These are phyloP conservation scores for Colletotrichum abscissum DNA, from an alignment of 2,329 filamentous ascomycete genomes.

Conservation along the genomic window DNA sequence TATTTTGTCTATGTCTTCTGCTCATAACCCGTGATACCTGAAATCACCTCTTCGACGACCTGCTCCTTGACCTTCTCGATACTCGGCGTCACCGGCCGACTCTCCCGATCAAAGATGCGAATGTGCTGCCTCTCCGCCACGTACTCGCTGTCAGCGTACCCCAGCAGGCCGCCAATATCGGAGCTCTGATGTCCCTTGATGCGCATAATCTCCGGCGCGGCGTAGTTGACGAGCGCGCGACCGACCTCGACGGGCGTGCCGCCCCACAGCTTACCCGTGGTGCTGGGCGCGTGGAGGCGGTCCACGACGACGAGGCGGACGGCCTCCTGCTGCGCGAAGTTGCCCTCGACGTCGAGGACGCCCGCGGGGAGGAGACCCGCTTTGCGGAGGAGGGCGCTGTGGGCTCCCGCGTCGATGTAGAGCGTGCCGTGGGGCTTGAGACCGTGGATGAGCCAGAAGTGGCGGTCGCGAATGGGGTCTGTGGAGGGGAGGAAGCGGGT, in stretches of 20 bases:
- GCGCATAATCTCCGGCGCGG: slow-evolving; percentile 81
- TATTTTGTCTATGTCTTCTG: slow-evolving; percentile 20
- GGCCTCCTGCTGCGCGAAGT: slow-evolving; percentile 92
- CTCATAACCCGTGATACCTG: slow-evolving; percentile 40
- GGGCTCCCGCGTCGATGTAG: slow-evolving; percentile 92
- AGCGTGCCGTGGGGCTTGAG: slow-evolving; percentile 89
- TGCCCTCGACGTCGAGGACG: slow-evolving; percentile 89
- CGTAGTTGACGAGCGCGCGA: slow-evolving; percentile 91
- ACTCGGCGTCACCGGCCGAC: slow-evolving; percentile 63
- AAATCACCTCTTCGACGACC: slow-evolving; percentile 26
- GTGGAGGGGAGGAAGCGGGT: slow-evolving; percentile 91
- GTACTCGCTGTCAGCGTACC: slow-evolving; percentile 96
- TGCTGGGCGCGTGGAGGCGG: slow-evolving; percentile 54
- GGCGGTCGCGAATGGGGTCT: slow-evolving; percentile 88
- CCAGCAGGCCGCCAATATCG: slow-evolving; percentile 83
- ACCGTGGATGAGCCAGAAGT: slow-evolving; percentile 97
- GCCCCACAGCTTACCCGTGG: slow-evolving; percentile 60
- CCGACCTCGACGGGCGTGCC: slow-evolving; percentile 78
- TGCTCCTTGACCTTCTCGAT: slow-evolving; percentile 38
- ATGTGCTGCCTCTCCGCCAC: slow-evolving; percentile 90
- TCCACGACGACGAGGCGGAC: slow-evolving; percentile 87
- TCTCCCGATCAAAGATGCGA: slow-evolving; percentile 73
- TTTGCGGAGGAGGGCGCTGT: slow-evolving; percentile 82
- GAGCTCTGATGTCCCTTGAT: slow-evolving; percentile 88
- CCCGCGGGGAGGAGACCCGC: slow-evolving; percentile 90